Evolutionary conservation across 148 eudicot species (phyloP).

Genomic region (Camellia lanceoleosa): DNA sequence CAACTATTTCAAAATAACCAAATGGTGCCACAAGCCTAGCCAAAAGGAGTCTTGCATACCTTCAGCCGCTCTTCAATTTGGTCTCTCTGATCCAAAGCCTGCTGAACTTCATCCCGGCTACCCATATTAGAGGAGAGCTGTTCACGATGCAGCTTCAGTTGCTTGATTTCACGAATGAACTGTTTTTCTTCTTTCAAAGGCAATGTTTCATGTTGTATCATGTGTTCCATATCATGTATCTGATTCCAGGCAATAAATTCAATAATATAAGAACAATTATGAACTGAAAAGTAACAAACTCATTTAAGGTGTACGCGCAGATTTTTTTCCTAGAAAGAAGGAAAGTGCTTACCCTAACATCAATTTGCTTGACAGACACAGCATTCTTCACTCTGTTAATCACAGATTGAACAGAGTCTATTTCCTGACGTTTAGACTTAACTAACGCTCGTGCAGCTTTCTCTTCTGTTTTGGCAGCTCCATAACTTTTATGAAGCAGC

Average conservation of each 20-base stretch:
- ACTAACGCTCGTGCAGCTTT: conserved; percentile 51
- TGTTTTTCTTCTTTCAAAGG: conserved; percentile 75
- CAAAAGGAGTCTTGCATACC: conserved; percentile 36
- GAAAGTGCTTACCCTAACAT: conserved; percentile 48
- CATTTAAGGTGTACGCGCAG: background rate
- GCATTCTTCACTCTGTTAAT: conserved; percentile 73
- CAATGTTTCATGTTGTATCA: conserved; percentile 80
- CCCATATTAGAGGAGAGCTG: conserved; percentile 56
- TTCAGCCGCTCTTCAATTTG: conserved; percentile 64
- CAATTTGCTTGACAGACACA: conserved; percentile 65
- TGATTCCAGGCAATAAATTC: conserved; percentile 28
- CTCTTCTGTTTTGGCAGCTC: conserved; percentile 55
- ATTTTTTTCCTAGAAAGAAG: background rate
- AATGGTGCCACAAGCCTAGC: background rate
- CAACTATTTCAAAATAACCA: background rate
- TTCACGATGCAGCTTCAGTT: conserved; percentile 62
- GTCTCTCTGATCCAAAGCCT: conserved; percentile 64
- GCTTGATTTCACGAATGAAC: conserved; percentile 81
- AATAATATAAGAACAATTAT: conserved; percentile 1
- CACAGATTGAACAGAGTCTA: conserved; percentile 60
- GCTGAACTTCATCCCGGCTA: conserved; percentile 65
- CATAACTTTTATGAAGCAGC: conserved; percentile 30
- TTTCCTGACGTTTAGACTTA: conserved; percentile 62
- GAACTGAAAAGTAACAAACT: background rate
- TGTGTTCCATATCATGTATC: conserved; percentile 64